Evolutionary conservation across 208 protist species (phyloP).

Genomic region (Trypanosoma theileri): DNA sequence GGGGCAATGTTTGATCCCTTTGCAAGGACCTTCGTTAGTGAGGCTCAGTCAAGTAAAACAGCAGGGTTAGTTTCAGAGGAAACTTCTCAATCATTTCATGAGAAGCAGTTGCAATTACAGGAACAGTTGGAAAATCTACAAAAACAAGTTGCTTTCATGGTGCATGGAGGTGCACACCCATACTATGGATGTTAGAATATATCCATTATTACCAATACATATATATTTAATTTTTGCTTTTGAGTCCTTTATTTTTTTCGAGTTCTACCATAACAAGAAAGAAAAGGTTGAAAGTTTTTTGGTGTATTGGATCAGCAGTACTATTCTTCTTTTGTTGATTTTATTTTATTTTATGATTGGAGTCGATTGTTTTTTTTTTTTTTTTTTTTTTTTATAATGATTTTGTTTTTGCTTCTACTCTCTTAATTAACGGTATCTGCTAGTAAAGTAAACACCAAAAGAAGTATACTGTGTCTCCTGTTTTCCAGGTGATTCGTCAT

Average conservation of each 20-base stretch:
- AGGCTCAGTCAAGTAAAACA: neutral
- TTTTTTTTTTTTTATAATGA: too few relatives aligned
- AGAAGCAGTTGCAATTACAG: neutral
- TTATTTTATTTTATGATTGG: too few relatives aligned
- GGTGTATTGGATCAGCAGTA: too few relatives aligned
- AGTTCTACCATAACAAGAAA: neutral
- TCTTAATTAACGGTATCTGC: too few relatives aligned
- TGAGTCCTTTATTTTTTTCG: conserved; percentile 13
- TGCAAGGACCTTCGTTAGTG: neutral
- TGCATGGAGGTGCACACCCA: neutral
- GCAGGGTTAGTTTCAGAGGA: neutral
- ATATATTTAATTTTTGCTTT: conserved; percentile 9
- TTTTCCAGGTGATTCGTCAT: too few relatives aligned
- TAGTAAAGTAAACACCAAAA: too few relatives aligned
- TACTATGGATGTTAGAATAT: too few relatives aligned
- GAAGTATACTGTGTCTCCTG: too few relatives aligned
- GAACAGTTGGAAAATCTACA: conserved; percentile 16
- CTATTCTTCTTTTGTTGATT: too few relatives aligned
- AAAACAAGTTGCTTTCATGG: conserved; percentile 8
- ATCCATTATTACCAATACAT: neutral
- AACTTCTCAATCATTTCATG: neutral
- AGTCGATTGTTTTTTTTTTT: too few relatives aligned
- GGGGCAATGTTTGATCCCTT: conserved; percentile 17
- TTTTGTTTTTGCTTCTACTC: too few relatives aligned
- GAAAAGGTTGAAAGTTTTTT: too few relatives aligned